These are phyloP conservation scores for Juglanconis juglandina DNA, from an alignment of 2,329 filamentous ascomycete species.

Conservation along the genomic window DNA sequence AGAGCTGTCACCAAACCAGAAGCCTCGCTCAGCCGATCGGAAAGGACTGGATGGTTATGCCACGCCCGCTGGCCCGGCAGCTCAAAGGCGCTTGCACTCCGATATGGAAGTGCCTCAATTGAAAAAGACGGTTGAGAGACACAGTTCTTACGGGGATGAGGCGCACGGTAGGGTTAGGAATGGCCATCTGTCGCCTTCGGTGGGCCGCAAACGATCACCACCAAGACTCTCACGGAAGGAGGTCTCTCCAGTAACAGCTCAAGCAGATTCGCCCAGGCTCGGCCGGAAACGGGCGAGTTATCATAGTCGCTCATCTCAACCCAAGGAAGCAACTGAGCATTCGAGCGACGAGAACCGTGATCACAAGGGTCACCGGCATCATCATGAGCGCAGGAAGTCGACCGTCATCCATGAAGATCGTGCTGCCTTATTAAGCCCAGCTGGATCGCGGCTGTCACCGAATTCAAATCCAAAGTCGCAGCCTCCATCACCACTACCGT, in stretches of 20 bases:
- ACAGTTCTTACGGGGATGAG: constrained; percentile 18
- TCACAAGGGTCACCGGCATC: constrained; percentile 27
- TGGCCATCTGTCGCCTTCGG: constrained; percentile 15
- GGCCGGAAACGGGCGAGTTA: constrained; percentile 27
- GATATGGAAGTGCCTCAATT: constrained; percentile 20
- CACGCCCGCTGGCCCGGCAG: constrained; percentile 14
- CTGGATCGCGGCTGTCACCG: constrained; percentile 17
- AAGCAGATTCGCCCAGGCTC: constrained; percentile 22
- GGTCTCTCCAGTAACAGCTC: constrained; percentile 27
- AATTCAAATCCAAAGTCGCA: constrained; percentile 30
- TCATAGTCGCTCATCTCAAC: constrained; percentile 23
- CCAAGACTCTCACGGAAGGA: constrained; percentile 29
- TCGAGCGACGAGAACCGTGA: constrained; percentile 36
- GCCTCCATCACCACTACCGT: constrained; percentile 32
- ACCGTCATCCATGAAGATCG: constrained; percentile 34
- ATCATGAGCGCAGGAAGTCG: constrained; percentile 32
- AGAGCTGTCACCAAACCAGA: constrained; percentile 4
- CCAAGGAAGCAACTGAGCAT: constrained; percentile 33
- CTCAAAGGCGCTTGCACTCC: constrained; percentile 33
- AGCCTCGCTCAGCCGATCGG: constrained; percentile 18
- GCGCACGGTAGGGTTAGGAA: constrained; percentile 11
- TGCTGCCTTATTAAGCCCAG: constrained; percentile 22
- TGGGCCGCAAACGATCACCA: constrained; percentile 25
- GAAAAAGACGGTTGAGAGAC: constrained; percentile 15
- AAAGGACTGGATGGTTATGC: constrained; percentile 13